phyloP scores from a whole-genome alignment of 176 grass and related monocot genomes.

The Carex myosuroides region DNA sequence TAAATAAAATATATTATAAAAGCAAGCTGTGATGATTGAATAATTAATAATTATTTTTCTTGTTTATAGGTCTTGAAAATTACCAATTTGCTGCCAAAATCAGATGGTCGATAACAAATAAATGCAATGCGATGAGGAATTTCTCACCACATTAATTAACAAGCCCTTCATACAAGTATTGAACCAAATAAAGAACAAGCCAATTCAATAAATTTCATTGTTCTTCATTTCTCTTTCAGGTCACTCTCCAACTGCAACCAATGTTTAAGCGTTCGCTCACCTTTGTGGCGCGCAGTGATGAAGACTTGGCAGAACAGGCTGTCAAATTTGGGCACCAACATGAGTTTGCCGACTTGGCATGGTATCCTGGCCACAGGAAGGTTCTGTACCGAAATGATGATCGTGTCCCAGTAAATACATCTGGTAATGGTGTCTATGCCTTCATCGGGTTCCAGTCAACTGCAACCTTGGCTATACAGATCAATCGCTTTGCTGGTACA shows the following conservation, averaged over 20 bases:
- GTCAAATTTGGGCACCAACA: conserved; percentile 25
- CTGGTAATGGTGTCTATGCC: conserved; percentile 34
- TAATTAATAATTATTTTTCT: neutral
- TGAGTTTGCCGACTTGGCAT: conserved; percentile 45
- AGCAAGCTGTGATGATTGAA: neutral
- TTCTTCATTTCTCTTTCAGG: conserved; percentile 21
- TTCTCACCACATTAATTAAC: neutral
- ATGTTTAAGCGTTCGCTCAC: conserved; percentile 47
- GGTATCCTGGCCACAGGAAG: conserved; percentile 42
- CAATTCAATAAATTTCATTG: neutral
- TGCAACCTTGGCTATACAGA: neutral
- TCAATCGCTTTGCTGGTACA: conserved; percentile 28
- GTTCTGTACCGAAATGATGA: conserved; percentile 46
- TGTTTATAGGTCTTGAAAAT: neutral
- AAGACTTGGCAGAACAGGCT: conserved; percentile 22
- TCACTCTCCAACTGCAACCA: conserved; percentile 32
- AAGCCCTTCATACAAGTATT: neutral
- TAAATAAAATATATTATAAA: neutral
- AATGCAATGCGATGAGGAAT: neutral
- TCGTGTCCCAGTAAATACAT: conserved; percentile 26
- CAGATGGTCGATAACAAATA: neutral
- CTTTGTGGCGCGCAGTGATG: conserved; percentile 11
- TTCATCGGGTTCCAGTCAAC: conserved; percentile 38
- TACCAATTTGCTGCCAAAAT: neutral
- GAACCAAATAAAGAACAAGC: neutral